Evolutionary conservation across 2,329 filamentous ascomycete species (phyloP).

Genomic region (Ophiostoma triangulosporum): DNA sequence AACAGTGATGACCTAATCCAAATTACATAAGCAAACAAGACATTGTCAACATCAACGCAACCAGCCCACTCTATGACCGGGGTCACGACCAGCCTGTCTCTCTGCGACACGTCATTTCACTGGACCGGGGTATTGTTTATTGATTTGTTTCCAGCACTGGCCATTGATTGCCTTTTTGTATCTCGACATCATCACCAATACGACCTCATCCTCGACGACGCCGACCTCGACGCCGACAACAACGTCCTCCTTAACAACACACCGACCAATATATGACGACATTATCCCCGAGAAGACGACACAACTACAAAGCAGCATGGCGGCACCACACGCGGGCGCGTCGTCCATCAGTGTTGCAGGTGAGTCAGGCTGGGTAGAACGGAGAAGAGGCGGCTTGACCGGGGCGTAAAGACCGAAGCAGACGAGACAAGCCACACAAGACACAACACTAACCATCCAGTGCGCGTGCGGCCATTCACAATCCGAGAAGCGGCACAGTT

Average conservation of each 20-base stretch:
- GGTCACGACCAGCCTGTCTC: not conserved
- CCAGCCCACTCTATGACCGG: not conserved
- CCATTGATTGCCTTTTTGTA: not conserved
- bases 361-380: constrained; percentile 20
- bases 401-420: too few relatives aligned
- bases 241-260: not conserved
- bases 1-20: not conserved
- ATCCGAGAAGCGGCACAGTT: constrained; percentile 93
- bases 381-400: too few relatives aligned
- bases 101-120: not conserved
- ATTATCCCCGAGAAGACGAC: not conserved
- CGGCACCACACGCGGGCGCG: constrained; percentile 29
- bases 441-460: constrained; percentile 22
- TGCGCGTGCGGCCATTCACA: constrained; percentile 58
- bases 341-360: constrained; percentile 48
- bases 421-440: not conserved
- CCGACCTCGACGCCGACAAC: not conserved
- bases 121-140: not conserved
- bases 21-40: too few relatives aligned
- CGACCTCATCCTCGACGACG: not conserved
- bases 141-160: not conserved
- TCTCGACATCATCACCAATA: not conserved
- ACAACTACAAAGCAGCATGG: constrained; percentile 16
- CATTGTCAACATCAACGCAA: not conserved
- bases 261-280: not conserved